phyloP scores from a whole-genome alignment of 106 monocot species.

The Dendrobium officinale region DNA sequence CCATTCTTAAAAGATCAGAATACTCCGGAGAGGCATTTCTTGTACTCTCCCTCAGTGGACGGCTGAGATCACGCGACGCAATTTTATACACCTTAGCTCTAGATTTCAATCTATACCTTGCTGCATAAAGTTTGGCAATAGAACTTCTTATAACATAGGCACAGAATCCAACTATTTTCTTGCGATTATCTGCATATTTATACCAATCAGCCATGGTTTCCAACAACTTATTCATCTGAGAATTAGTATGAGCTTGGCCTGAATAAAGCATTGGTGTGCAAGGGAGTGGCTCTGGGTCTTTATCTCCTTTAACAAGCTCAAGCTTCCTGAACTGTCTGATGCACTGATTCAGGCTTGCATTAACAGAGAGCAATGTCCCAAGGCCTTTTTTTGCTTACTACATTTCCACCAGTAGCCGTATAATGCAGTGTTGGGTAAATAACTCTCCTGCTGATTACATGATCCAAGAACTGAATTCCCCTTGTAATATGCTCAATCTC shows the following conservation, averaged over 20 bases:
- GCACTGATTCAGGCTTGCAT: conserved; percentile 71
- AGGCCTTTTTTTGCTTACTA: conserved; percentile 85
- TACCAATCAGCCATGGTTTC: conserved; percentile 99
- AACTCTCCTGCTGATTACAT: conserved; percentile 66
- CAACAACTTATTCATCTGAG: conserved; percentile 97
- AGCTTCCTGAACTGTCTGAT: conserved; percentile 65
- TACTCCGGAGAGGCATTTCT: conserved; percentile 73
- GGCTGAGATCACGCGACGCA: conserved; percentile 71
- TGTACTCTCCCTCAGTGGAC: conserved; percentile 64
- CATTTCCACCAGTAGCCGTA: conserved; percentile 64
- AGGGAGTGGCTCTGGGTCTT: conserved; percentile 87
- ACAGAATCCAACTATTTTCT: conserved; percentile 94
- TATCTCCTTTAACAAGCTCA: conserved; percentile 89
- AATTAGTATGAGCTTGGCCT: conserved; percentile 91
- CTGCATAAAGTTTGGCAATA: conserved; percentile 90
- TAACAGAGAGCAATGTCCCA: conserved; percentile 83
- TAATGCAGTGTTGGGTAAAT: conserved; percentile 86
- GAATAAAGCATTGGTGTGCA: conserved; percentile 92
- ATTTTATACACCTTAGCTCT: conserved; percentile 94
- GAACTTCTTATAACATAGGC: conserved; percentile 93
- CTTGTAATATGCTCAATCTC: conserved; percentile 92
- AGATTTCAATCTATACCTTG: conserved; percentile 89
- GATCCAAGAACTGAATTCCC: conserved; percentile 93
- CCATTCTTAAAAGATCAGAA: conserved; percentile 92
- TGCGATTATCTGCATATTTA: conserved; percentile 86